A percentile compares a stretch with the other conserved stretches of the same genome.
phyloP scores from a whole-genome alignment of 2,329 filamentous ascomycete genomes.

The Rhytidhysteron rufulum region DNA sequence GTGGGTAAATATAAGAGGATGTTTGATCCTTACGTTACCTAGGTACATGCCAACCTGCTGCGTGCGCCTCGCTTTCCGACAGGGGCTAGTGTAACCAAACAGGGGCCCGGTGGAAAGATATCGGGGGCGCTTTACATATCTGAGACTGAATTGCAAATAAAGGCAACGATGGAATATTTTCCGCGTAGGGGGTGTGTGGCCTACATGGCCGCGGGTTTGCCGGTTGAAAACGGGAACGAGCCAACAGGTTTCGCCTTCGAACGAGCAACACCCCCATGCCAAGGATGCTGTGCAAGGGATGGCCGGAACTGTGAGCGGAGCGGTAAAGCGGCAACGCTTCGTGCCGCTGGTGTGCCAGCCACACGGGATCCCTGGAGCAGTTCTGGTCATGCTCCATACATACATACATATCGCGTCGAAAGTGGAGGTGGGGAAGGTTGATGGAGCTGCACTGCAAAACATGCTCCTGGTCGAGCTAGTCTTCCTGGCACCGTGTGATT shows the following conservation, averaged over 20 bases:
- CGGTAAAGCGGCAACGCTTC: not conserved
- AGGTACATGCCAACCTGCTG: not conserved
- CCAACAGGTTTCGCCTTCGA: too few relatives aligned
- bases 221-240: too few relatives aligned
- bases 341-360: not conserved
- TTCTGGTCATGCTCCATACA: not conserved
- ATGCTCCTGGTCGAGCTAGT: not conserved
- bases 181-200: too few relatives aligned
- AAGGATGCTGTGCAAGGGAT: not conserved
- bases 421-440: not conserved
- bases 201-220: too few relatives aligned
- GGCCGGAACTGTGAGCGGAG: not conserved
- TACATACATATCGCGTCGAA: not conserved
- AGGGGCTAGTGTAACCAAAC: not conserved
- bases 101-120: too few relatives aligned
- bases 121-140: too few relatives aligned
- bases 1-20: not conserved
- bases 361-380: not conserved
- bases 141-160: too few relatives aligned
- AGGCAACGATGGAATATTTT: too few relatives aligned
- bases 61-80: not conserved
- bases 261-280: not conserved
- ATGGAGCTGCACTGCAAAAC: not conserved
- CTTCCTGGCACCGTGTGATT: not conserved
- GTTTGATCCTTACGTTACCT: too few relatives aligned